Evolutionary conservation across 257 asterid genomes (phyloP).

Genomic region (Cinchona pubescens): DNA sequence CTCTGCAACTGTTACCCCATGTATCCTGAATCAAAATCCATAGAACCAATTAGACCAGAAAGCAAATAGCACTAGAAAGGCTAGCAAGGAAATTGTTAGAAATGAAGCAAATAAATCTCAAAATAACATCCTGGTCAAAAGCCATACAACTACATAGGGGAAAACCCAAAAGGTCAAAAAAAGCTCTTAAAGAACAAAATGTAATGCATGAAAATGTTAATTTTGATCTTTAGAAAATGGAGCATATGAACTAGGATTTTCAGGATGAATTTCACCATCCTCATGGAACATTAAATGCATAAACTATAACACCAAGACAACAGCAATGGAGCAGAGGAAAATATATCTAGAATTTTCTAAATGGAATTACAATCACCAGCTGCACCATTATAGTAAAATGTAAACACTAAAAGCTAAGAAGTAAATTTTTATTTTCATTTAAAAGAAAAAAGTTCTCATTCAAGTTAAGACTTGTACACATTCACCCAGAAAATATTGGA

Average conservation of each 20-base stretch:
- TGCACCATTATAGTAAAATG: background rate
- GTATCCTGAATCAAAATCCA: conserved; percentile 58
- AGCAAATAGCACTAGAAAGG: background rate
- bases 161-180: background rate
- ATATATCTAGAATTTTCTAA: background rate
- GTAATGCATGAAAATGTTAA: background rate
- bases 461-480: background rate
- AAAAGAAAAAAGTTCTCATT: background rate
- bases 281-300: background rate
- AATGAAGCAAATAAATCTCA: background rate
- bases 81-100: conserved; percentile 1
- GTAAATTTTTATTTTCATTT: background rate
- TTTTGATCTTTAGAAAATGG: background rate
- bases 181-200: background rate
- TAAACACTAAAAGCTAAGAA: background rate
- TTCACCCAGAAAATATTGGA: background rate
- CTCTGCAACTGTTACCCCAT: conserved; percentile 88
- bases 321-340: background rate
- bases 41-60: background rate
- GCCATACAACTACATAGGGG: background rate
- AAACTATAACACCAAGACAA: background rate
- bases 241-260: background rate
- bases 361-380: background rate
- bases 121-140: background rate
- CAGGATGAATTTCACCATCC: background rate